Evolutionary conservation across 2,329 filamentous ascomycete species (phyloP).

Genomic region (Lasiodiplodia citricola): DNA sequence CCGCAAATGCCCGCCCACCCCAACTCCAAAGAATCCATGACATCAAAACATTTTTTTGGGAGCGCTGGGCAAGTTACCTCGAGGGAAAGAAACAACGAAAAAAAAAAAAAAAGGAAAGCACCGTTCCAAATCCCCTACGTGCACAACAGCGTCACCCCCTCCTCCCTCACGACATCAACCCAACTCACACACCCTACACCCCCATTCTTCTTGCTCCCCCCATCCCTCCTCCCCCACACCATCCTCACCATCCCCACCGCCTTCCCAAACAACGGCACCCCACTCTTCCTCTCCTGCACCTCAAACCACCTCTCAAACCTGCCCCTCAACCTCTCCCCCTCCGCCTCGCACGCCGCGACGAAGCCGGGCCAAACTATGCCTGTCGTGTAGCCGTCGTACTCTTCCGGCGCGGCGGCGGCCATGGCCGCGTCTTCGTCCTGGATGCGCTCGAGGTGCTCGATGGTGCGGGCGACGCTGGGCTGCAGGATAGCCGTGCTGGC

Average conservation of each 20-base stretch:
- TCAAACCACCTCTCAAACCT: background rate
- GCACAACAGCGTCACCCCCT: background rate
- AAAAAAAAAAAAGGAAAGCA: no score
- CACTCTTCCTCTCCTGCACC: background rate
- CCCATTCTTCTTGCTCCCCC: background rate
- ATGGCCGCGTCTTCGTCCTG: background rate
- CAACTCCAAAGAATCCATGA: background rate
- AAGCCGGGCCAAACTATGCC: background rate
- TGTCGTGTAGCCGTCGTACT: background rate
- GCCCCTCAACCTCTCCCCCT: background rate
- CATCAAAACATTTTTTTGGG: no score
- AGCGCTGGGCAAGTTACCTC: no score
- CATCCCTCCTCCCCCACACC: background rate
- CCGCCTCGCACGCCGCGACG: background rate
- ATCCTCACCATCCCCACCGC: background rate
- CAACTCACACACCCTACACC: background rate
- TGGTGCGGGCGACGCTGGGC: background rate
- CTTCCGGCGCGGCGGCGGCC: background rate
- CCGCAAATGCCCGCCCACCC: background rate
- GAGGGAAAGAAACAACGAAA: no score
- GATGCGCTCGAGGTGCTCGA: background rate
- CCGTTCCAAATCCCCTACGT: background rate
- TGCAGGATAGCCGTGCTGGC: background rate
- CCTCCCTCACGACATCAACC: background rate
- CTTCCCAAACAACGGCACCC: background rate